phyloP scores from a whole-genome alignment of 2,329 filamentous ascomycete species.

The Cladosporium velox region DNA sequence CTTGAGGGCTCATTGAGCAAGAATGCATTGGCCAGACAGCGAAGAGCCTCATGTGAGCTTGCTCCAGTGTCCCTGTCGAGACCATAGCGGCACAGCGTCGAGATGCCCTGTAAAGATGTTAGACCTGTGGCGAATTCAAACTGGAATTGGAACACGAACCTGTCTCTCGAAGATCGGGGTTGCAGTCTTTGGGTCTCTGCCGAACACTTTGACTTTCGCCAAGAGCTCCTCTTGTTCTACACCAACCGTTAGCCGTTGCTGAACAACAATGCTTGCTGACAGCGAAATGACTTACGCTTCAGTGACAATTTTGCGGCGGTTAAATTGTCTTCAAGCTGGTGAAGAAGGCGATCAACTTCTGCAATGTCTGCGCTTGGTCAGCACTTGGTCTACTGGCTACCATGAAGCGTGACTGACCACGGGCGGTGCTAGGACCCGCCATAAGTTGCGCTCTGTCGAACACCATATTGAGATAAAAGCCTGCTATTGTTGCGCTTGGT shows the following conservation, averaged over 20 bases:
- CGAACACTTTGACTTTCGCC: constrained; percentile 72
- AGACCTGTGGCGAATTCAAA: background rate
- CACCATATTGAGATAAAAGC: background rate
- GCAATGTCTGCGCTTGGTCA: constrained; percentile 23
- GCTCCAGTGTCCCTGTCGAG: constrained; percentile 66
- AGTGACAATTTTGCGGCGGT: constrained; percentile 32
- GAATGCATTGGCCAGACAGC: constrained; percentile 83
- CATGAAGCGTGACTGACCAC: background rate
- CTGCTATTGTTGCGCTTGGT: background rate
- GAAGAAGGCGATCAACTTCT: constrained; percentile 34
- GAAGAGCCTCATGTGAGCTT: constrained; percentile 72
- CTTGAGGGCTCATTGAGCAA: constrained; percentile 68
- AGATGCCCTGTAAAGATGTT: constrained; percentile 63
- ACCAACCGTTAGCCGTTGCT: background rate
- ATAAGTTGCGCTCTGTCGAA: background rate
- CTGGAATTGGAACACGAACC: constrained; percentile 46
- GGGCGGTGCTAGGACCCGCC: background rate
- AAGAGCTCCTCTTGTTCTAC: constrained; percentile 63
- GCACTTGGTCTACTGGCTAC: background rate
- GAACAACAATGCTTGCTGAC: background rate
- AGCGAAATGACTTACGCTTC: constrained; percentile 26
- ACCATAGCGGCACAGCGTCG: constrained; percentile 66
- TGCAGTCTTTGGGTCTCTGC: constrained; percentile 70
- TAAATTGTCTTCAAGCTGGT: constrained; percentile 33
- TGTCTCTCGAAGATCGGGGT: constrained; percentile 82